phyloP scores from a whole-genome alignment of 306 rosid species.

The Psophocarpus tetragonolobus region DNA sequence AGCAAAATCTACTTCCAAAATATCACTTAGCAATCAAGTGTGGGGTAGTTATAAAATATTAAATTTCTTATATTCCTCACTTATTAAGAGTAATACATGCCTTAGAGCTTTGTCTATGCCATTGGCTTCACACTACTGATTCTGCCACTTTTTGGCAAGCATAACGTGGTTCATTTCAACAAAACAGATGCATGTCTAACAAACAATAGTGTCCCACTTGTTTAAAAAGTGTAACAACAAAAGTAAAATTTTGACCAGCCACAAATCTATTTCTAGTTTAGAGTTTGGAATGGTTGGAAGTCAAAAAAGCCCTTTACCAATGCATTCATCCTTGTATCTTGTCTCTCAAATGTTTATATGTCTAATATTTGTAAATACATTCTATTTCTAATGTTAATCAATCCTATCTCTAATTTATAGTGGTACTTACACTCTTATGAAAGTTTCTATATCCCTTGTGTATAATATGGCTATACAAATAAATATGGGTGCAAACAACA shows the following conservation, averaged over 20 bases:
- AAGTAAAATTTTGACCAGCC: not conserved
- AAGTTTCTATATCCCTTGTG: not conserved
- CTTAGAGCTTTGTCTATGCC: constrained; percentile 29
- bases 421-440: not conserved
- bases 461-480: not conserved
- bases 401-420: not conserved
- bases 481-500: not conserved
- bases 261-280: not conserved
- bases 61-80: constrained; percentile 29
- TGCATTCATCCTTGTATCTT: not conserved
- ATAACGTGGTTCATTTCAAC: constrained; percentile 83
- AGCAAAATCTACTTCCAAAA: not conserved
- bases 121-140: constrained; percentile 60
- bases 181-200: constrained; percentile 95
- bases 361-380: not conserved
- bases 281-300: not conserved
- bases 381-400: not conserved
- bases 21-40: not conserved
- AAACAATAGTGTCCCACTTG: constrained; percentile 73
- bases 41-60: constrained; percentile 2
- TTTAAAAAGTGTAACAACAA: not conserved
- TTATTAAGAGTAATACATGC: not conserved
- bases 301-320: not conserved
- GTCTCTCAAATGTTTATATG: not conserved
- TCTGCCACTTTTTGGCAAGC: constrained; percentile 75